Base-by-base conservation (phyloP, 345 rosid genomes). In the Aquilaria sinensis region DNA sequence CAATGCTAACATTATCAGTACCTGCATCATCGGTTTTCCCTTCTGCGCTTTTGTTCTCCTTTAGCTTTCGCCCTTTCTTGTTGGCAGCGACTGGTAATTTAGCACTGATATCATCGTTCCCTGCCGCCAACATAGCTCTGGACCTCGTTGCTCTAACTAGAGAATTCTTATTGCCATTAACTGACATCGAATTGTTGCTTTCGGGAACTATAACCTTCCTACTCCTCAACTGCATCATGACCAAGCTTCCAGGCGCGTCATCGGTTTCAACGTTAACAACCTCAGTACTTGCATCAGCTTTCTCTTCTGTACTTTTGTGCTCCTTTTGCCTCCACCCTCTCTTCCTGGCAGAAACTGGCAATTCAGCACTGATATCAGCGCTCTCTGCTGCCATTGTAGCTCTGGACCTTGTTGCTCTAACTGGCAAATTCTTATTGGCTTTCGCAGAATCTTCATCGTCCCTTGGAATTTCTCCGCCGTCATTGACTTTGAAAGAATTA, bases 41-140 rank as follows among this genome's bases (percentile, higher is more conserved):
- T 56, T 46, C 43, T 10, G 41, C 16, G 16, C 31, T 57, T 46
- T 47, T n/a, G 7, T 10, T 33, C 65, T 67, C 57, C 56, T 48
- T 60, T 0, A 46, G 58, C 46, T 74, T 47, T 62, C 68, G 58
- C 32, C 64, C 63, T 67, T 76, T 64, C 74, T 71, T 75, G 70
- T 55, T 71, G 65, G 72, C 67, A 61, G n/a, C 41, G 47, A 55
- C 6, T 53, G 70, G 61, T 6, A 62, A 56, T 10, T 53, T n/a
- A 14, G 9, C 62, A 43, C 3, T 46, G 13, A 50, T 23, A 9
- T 15, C 53, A 50, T 30, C 63, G 23, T 49, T 49, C 31, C 59
- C 64, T 12, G 30, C 67, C 3, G 48, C 51, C 46, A 65, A 63
- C 10, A 32, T 32, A 48, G 34, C 64, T 62, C 63, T 55, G 11